These are phyloP conservation scores for Aspergillus ellipticus DNA, from an alignment of 495 filamentous ascomycete species.

Conservation along the genomic window DNA sequence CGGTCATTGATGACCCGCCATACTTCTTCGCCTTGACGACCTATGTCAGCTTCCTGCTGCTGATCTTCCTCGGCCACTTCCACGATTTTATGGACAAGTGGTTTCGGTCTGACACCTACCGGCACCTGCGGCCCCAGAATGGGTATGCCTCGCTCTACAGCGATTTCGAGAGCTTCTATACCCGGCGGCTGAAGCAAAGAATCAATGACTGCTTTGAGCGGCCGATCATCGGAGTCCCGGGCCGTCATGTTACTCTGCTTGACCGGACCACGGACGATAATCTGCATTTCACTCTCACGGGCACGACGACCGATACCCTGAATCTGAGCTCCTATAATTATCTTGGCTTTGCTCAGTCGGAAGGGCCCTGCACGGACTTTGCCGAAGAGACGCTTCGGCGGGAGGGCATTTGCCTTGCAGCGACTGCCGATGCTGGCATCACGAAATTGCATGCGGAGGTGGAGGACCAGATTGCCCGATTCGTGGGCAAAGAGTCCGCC, in stretches of 20 bases:
- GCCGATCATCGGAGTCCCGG: constrained; percentile 82
- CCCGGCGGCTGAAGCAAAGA: constrained; percentile 77
- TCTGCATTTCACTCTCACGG: constrained; percentile 67
- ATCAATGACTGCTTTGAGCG: constrained; percentile 88
- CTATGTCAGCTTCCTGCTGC: constrained; percentile 83
- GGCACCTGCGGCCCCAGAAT: constrained; percentile 64
- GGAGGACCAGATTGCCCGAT: constrained; percentile 74
- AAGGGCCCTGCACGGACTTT: constrained; percentile 83
- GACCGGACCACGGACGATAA: constrained; percentile 79
- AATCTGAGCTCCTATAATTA: constrained; percentile 97
- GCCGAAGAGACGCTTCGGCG: constrained; percentile 74
- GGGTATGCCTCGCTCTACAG: constrained; percentile 87
- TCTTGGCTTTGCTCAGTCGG: constrained; percentile 87
- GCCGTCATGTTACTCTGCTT: constrained; percentile 76
- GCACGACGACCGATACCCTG: constrained; percentile 77
- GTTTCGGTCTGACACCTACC: constrained; percentile 67
- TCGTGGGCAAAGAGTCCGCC: constrained; percentile 78
- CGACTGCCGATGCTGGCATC: constrained; percentile 67
- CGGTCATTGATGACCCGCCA: constrained; percentile 80
- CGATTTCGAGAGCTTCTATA: constrained; percentile 93
- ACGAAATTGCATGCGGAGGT: constrained; percentile 75
- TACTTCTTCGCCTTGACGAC: constrained; percentile 89
- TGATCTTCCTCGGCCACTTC: constrained; percentile 83
- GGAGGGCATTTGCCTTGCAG: constrained; percentile 68
- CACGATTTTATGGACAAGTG: constrained; percentile 86